phyloP scores from a whole-genome alignment of 2,329 filamentous ascomycete species.

The Teratosphaeria destructans region DNA sequence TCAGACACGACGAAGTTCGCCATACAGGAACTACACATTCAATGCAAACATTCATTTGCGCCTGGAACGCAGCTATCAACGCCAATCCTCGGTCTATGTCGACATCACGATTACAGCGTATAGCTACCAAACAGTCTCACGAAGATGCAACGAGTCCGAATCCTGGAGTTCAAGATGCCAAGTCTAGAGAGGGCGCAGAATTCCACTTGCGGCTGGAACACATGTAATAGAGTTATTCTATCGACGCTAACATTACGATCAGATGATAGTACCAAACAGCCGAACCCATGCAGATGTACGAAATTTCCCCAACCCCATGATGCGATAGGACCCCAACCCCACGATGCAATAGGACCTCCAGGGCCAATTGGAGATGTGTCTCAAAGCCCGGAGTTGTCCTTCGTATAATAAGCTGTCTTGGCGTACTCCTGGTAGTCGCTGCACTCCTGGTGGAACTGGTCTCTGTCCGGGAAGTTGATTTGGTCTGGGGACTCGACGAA shows the following conservation, averaged over 20 bases:
- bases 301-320: too few relatives aligned
- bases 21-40: too few relatives aligned
- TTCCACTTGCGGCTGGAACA: not conserved
- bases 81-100: too few relatives aligned
- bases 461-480: conserved; percentile 21
- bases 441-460: conserved; percentile 20
- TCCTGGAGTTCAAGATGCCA: not conserved
- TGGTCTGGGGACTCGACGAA: conserved; percentile 37
- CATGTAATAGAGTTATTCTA: not conserved
- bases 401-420: conserved; percentile 20
- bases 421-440: conserved; percentile 28
- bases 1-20: too few relatives aligned
- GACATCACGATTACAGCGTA: too few relatives aligned
- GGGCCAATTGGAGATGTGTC: not conserved
- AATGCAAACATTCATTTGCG: too few relatives aligned
- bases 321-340: too few relatives aligned
- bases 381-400: conserved; percentile 32
- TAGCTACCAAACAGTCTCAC: too few relatives aligned
- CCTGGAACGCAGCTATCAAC: too few relatives aligned
- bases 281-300: not conserved
- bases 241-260: not conserved
- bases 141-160: too few relatives aligned
- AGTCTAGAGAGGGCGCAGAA: not conserved
- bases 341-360: too few relatives aligned
- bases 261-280: not conserved